Evolutionary conservation across 768 basidiomycete species (phyloP).

Genomic region (Hygrocybe coccinea): DNA sequence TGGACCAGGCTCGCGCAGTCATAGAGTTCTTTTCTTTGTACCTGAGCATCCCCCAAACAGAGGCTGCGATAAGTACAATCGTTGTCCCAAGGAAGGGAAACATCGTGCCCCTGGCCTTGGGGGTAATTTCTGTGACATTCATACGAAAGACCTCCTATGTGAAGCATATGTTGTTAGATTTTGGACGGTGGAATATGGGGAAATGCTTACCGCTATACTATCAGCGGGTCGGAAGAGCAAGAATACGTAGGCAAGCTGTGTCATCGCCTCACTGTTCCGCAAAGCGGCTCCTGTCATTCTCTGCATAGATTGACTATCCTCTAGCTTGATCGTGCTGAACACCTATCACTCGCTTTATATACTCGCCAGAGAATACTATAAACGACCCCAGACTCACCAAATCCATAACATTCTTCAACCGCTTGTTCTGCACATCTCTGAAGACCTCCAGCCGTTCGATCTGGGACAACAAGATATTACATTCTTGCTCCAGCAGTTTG

Average conservation of each 20-base stretch:
- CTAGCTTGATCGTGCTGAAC: slow-evolving; percentile 55
- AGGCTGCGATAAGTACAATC: too few species aligned
- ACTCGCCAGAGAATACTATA: background rate
- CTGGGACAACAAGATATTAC: slow-evolving; percentile 45
- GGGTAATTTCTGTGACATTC: slow-evolving; percentile 47
- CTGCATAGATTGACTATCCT: slow-evolving; percentile 49
- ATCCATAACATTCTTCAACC: slow-evolving; percentile 50
- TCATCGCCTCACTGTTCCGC: slow-evolving; percentile 50
- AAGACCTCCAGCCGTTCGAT: slow-evolving; percentile 42
- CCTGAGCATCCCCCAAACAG: too few species aligned
- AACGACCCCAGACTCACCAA: slow-evolving; percentile 33
- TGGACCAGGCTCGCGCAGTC: too few species aligned
- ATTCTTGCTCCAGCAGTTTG: slow-evolving; percentile 35
- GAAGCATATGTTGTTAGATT: background rate
- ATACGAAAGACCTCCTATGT: slow-evolving; percentile 50
- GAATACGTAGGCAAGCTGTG: slow-evolving; percentile 56
- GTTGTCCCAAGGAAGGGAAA: too few species aligned
- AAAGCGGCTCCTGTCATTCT: slow-evolving; percentile 49
- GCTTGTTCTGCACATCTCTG: slow-evolving; percentile 42
- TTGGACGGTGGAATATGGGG: background rate
- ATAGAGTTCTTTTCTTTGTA: too few species aligned
- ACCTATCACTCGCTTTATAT: slow-evolving; percentile 33
- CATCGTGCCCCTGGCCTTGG: slow-evolving; percentile 1
- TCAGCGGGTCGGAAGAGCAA: slow-evolving; percentile 60
- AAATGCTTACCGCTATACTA: slow-evolving; percentile 40